Conservation (phyloP, 345 rosid genomes). For the Salix arbutifolia region DNA sequence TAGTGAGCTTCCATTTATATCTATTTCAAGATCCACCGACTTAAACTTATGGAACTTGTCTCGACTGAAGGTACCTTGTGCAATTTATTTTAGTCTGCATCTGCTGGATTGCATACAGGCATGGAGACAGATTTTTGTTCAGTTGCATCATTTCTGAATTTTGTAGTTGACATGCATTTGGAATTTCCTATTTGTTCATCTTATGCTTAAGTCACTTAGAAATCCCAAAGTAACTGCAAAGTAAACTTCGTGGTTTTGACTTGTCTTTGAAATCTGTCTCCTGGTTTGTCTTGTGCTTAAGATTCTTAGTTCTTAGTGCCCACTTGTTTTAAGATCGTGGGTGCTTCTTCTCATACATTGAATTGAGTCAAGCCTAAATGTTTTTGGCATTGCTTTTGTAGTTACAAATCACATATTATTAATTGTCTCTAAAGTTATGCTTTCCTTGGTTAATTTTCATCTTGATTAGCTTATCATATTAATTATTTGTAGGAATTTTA, state of each 20-base stretch:
- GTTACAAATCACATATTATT: not conserved
- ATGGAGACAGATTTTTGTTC: not conserved
- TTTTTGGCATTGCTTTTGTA: conserved; percentile 1
- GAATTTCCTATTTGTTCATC: not conserved
- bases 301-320: not conserved
- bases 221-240: not conserved
- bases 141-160: not conserved
- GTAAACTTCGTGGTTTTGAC: not conserved
- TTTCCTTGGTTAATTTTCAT: not conserved
- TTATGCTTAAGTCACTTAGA: not conserved
- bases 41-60: conserved; percentile 48
- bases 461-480: too few relatives aligned
- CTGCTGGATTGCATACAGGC: not conserved
- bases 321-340: not conserved
- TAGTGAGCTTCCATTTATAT: conserved; percentile 58
- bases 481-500: not conserved
- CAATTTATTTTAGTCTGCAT: not conserved
- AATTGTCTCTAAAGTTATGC: not conserved
- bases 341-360: not conserved
- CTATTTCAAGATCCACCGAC: conserved; percentile 44
- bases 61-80: conserved; percentile 54
- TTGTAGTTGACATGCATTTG: not conserved
- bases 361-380: not conserved
- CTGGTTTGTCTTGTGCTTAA: not conserved
- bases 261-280: not conserved